Base-by-base conservation (phyloP, 139 green algal genomes). In the Coccomyxa sp. region DNA sequence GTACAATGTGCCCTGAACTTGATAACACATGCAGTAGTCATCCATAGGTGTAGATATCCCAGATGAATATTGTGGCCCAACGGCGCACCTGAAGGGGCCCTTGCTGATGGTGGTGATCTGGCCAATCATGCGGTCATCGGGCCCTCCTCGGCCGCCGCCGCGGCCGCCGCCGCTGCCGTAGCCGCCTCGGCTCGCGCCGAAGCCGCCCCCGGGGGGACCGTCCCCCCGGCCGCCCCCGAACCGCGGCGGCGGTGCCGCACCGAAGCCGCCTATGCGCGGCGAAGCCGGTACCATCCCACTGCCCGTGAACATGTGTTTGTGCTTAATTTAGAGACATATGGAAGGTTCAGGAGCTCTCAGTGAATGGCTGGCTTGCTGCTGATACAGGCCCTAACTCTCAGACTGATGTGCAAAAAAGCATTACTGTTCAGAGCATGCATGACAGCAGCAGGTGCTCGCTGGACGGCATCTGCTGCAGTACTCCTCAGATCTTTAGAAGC, bases 71-170 rank as follows among this genome's bases (percentile, higher is more conserved):
- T 71, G 63, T 71, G 18, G 10, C 21, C 4, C 71, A 28, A 31
- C 16, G 16, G 10, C 30, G 21, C 25, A 84, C 84, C 75, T 91
- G 88, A 93, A 96, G 10, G 89, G 91, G 1, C 92, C 92, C 63
- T 90, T 89, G 67, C 66, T 81, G 25, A 96, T 90, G 11, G 85
- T 90, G 67, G 95, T 79, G 13, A 32, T 87, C 30, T 59, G 80
- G 51, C 90, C 91, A 27, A 95, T 67, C 38, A 81, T 82, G 79
- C 90, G 85, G 75, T 89, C 77, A n/a, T 75, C 74, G 21, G 57
- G 68, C 75, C 80, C 78, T 66, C 59, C 88, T 58, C 63, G 79
- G 27, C 84, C 67, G 11, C 82, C 82, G 59, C 79, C 81, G 63
- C 85, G 57, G 13, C 25, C n/a, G 16, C 80, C 77, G 60, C 83